phyloP scores from a whole-genome alignment of 768 basidiomycete species.

The Nidularia sp. region DNA sequence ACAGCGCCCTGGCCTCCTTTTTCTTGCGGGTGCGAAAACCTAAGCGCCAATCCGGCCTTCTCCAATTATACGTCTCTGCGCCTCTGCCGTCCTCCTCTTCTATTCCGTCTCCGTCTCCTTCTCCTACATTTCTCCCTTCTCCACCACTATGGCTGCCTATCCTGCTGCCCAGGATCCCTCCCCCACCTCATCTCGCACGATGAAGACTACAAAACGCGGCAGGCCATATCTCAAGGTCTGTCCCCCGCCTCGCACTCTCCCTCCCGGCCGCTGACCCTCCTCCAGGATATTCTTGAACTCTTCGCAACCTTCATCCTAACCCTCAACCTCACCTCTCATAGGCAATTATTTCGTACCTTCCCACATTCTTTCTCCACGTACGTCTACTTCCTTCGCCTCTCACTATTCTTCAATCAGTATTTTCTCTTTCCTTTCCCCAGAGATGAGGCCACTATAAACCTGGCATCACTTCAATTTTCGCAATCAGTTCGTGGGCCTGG shows the following conservation, averaged over 20 bases:
- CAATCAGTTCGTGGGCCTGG: conserved; percentile 98
- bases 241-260: conserved; percentile 5
- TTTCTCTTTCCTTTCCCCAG: conserved; percentile 32
- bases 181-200: conserved; percentile 69
- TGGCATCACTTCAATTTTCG: conserved; percentile 95
- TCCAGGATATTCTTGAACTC: conserved; percentile 89
- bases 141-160: too few species aligned
- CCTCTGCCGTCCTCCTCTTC: too few species aligned
- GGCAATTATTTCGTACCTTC: conserved; percentile 95
- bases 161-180: conserved; percentile 47
- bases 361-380: conserved; percentile 95
- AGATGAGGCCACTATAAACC: conserved; percentile 90
- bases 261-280: background rate
- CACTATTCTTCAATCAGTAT: conserved; percentile 6
- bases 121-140: too few species aligned
- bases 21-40: too few species aligned
- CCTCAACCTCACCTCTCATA: conserved; percentile 81
- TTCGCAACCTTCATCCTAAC: conserved; percentile 97
- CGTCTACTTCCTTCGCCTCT: conserved; percentile 25
- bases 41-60: too few species aligned
- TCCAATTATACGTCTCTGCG: too few species aligned
- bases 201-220: conserved; percentile 97
- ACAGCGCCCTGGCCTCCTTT: too few species aligned
- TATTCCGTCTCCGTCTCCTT: too few species aligned
- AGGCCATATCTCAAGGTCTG: conserved; percentile 87